phyloP scores from a whole-genome alignment of 495 filamentous ascomycete genomes.

The Thermochaetoides thermophila region DNA sequence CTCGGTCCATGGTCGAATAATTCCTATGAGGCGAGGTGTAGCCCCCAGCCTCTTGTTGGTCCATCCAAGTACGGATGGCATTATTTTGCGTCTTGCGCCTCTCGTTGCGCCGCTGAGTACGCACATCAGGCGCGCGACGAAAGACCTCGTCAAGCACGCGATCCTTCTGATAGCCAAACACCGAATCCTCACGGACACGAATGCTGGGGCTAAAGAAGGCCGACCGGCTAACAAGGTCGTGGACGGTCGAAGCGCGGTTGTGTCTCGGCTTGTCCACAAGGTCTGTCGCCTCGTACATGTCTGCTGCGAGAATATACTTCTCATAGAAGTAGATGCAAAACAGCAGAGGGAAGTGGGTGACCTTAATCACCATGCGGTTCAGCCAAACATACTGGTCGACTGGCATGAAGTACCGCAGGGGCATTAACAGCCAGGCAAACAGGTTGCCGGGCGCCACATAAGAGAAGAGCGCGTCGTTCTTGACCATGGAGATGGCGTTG shows the following conservation, averaged over 20 bases:
- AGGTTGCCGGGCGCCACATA: constrained; percentile 84
- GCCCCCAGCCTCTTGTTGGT: constrained; percentile 45
- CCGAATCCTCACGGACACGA: constrained; percentile 63
- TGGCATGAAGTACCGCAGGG: constrained; percentile 61
- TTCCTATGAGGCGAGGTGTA: constrained; percentile 43
- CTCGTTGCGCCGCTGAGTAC: constrained; percentile 38
- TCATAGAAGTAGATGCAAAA: constrained; percentile 81
- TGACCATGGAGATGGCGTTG: constrained; percentile 91
- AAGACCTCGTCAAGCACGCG: constrained; percentile 89
- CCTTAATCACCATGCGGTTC: constrained; percentile 76
- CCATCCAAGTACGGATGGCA: constrained; percentile 78
- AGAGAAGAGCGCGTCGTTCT: constrained; percentile 83
- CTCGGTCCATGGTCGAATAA: constrained; percentile 32
- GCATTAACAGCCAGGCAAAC: constrained; percentile 71
- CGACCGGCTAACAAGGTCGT: constrained; percentile 32
- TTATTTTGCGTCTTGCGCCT: constrained; percentile 55
- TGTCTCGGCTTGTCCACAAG: constrained; percentile 36
- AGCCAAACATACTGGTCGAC: constrained; percentile 65
- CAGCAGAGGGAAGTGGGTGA: constrained; percentile 75
- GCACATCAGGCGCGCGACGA: constrained; percentile 34
- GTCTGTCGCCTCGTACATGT: constrained; percentile 63
- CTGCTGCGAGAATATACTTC: constrained; percentile 50
- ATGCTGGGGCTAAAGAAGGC: constrained; percentile 54
- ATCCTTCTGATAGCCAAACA: constrained; percentile 76
- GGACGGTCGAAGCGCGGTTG: constrained; percentile 27